Conservation (phyloP, 192 early-diverging fungal species). For the Chytriomyces sp. region DNA sequence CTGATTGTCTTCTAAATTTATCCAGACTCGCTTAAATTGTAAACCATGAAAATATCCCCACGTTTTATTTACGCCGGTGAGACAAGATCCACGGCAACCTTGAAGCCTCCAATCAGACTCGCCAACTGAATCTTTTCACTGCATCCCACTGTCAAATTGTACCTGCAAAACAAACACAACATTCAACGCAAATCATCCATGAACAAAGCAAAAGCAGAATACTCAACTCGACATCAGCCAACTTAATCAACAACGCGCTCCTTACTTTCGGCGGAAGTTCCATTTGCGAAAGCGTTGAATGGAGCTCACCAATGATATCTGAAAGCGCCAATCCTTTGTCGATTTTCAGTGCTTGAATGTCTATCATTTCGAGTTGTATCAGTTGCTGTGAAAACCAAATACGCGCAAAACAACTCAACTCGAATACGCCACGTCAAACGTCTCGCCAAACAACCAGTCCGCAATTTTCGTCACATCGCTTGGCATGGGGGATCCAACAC, state of each 20-base stretch:
- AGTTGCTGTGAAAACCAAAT: no score
- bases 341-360: constrained; percentile 73
- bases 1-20: no score
- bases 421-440: constrained; percentile 74
- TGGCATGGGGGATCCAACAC: constrained; percentile 90
- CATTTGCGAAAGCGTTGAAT: constrained; percentile 65
- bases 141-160: constrained; percentile 81
- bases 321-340: constrained; percentile 88
- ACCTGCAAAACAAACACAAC: constrained; percentile 54
- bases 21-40: no score
- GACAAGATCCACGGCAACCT: constrained; percentile 74
- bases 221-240: constrained; percentile 89
- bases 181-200: background rate
- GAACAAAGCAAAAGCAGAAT: background rate
- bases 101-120: constrained; percentile 87
- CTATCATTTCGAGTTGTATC: no score
- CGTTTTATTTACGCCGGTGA: background rate
- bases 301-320: constrained; percentile 87
- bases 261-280: constrained; percentile 75
- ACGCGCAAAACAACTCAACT: constrained; percentile 45
- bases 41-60: background rate
- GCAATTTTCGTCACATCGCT: constrained; percentile 76
- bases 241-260: constrained; percentile 74
- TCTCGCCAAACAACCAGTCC: constrained; percentile 83
- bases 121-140: constrained; percentile 87